These are phyloP conservation scores for Strobilomyces confusus DNA, from an alignment of 768 basidiomycete genomes.

Conservation along the genomic window DNA sequence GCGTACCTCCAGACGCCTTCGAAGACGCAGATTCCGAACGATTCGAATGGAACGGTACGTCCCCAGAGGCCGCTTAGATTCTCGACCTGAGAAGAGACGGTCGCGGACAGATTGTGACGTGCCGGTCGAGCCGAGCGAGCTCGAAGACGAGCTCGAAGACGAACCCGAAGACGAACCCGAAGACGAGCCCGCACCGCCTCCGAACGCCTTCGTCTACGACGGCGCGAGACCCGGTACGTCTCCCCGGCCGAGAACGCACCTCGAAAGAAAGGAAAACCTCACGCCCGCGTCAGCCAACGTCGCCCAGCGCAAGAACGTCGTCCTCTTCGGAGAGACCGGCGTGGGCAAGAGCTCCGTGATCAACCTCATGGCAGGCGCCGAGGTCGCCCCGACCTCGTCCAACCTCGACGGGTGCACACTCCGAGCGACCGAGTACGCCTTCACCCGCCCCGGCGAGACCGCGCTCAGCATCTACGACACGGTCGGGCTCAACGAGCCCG, in stretches of 20 bases:
- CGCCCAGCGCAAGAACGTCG: not conserved
- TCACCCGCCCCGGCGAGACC: not conserved
- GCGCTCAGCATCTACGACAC: no score
- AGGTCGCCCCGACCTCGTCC: not conserved
- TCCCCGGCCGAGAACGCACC: not conserved
- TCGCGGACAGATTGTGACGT: not conserved
- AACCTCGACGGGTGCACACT: not conserved
- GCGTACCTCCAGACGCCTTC: not conserved
- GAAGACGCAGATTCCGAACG: not conserved
- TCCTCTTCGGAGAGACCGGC: no score
- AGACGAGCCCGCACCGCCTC: not conserved
- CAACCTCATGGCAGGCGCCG: no score
- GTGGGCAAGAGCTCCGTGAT: no score
- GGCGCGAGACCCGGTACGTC: not conserved
- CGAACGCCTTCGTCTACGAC: not conserved
- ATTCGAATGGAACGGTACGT: not conserved
- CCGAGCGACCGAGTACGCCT: conserved; percentile 2
- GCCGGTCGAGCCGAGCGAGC: not conserved
- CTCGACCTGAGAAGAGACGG: not conserved
- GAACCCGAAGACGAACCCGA: no score
- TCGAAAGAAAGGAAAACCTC: not conserved
- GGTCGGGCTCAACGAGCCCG: no score
- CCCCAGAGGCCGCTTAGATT: not conserved
- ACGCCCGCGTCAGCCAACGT: not conserved
- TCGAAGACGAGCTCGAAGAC: not conserved